Evolutionary conservation across 768 basidiomycete species (phyloP), one percentile per base, ranked within the genome.

Genomic region (Trametes punicea): DNA sequence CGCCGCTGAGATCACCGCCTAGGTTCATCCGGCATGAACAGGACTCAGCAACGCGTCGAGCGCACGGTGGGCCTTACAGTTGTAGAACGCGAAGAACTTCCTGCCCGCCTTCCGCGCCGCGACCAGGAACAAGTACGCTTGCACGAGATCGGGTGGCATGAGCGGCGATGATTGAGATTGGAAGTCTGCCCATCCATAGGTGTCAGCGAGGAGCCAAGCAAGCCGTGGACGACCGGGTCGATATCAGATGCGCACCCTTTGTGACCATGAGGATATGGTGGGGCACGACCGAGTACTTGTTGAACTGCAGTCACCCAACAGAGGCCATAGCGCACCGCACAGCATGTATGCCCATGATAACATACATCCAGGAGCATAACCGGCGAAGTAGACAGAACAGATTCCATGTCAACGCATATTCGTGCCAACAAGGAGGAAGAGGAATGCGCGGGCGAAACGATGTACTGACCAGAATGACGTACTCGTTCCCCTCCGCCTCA

Each of bases 251-350:
- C 75, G 33, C 45, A 90, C 91, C 88, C 79, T 90, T 92, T 20
- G 90, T 88, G 40, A 90, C 82, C 50, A 97, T 71, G n/a, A 97
- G 75, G 64, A 97, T 93, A 67, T 98, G 95, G 41, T 84, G 77
- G 0, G 87, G 88, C 8, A 90, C 80, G 18, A 97, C 81, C 29
- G 91, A 85, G 70, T 81, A 96, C 72, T 92, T 93, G 72, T 93
- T 94, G 65, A 93, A 72, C 90, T 93, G 60, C 40, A 50, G 33
- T 21, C n/a, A 34, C 16, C 13, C 11, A 13, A 23, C n/a, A 31
- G 31, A 15, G 18, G 10, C 45, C n/a, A n/a, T n/a, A 47, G 15
- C 21, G 21, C 13, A 25, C 26, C 6, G 15, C 16, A 31, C 44
- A 30, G n/a, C 21, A 30, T 11, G 4, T 13, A 20, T 9, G 18